These are phyloP conservation scores for Hygrocybe punicea DNA, from an alignment of 768 basidiomycete species.

Conservation along the genomic window DNA sequence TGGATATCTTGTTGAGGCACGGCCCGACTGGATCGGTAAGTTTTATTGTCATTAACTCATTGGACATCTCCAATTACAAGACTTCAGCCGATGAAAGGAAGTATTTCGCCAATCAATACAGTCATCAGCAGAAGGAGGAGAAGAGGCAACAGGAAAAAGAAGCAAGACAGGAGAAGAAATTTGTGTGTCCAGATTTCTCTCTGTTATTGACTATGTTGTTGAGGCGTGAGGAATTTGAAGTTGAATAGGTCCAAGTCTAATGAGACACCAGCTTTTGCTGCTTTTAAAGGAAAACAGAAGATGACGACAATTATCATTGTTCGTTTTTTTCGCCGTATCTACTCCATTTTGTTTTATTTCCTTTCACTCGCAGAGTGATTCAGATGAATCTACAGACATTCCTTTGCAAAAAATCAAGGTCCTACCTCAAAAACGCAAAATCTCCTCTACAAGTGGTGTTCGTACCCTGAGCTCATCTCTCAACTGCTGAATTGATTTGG, in stretches of 20 bases:
- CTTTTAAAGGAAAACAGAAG: not conserved
- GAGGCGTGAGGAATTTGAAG: not conserved
- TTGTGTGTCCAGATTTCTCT: not conserved
- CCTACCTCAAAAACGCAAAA: not conserved
- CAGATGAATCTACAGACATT: slow-evolving; percentile 10
- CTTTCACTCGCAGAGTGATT: not conserved
- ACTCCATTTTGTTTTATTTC: not conserved
- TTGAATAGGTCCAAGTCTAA: not conserved
- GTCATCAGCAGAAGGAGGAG: slow-evolving; percentile 16
- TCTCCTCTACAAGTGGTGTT: not conserved
- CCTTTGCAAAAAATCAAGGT: not conserved
- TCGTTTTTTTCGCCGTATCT: not conserved
- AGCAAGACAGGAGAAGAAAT: slow-evolving; percentile 12
- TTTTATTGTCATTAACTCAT: not conserved
- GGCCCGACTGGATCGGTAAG: slow-evolving; percentile 57
- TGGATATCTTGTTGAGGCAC: slow-evolving; percentile 45
- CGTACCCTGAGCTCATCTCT: not conserved
- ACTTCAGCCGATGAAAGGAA: slow-evolving; percentile 29
- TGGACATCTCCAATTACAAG: not conserved
- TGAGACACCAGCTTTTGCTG: not conserved
- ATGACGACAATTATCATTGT: not conserved
- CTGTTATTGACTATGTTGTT: not conserved
- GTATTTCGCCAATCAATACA: slow-evolving; percentile 24
- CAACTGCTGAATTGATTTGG: not conserved
- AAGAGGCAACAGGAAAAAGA: slow-evolving; percentile 19